These are phyloP conservation scores for Saccharomycopsis vini DNA, from an alignment of 805 yeast genomes.

Conservation along the genomic window DNA sequence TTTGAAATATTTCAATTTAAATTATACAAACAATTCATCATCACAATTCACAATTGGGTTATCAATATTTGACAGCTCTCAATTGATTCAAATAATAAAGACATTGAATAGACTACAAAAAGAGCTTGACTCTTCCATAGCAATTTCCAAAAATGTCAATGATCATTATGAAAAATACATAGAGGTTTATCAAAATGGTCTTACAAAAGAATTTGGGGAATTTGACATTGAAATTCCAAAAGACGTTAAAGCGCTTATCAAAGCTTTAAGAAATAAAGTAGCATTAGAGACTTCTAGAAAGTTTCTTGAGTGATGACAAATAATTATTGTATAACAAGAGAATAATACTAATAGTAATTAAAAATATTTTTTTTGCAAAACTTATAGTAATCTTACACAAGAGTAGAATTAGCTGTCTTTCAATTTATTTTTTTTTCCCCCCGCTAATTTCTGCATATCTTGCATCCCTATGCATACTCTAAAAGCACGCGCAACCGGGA, in stretches of 20 bases:
- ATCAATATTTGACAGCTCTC: conserved; percentile 15
- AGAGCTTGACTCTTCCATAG: background rate
- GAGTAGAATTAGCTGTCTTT: no score
- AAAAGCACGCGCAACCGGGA: no score
- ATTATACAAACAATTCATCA: conserved; percentile 1
- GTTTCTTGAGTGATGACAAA: conserved; percentile 14
- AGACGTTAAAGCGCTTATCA: conserved; percentile 6
- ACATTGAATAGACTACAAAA: conserved; percentile 8
- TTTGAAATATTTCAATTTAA: conserved; percentile 17
- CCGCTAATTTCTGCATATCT: no score
- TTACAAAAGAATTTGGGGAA: conserved; percentile 1
- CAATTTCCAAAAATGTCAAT: background rate
- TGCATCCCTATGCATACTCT: no score
- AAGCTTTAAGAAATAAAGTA: conserved; percentile 9
- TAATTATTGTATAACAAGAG: no score
- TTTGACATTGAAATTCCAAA: conserved; percentile 11
- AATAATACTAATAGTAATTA: no score
- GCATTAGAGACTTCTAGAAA: conserved; percentile 17
- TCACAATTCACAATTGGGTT: conserved; percentile 6
- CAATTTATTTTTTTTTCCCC: no score
- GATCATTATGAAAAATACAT: conserved; percentile 8
- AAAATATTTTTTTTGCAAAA: no score
- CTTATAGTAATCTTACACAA: no score
- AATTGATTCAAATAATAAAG: conserved; percentile 12
- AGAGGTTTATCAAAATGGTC: background rate